Percentiles rank a stretch among this genome's conserved stretches.
Conservation (phyloP, 495 filamentous ascomycete species). For the Podospora comata region DNA sequence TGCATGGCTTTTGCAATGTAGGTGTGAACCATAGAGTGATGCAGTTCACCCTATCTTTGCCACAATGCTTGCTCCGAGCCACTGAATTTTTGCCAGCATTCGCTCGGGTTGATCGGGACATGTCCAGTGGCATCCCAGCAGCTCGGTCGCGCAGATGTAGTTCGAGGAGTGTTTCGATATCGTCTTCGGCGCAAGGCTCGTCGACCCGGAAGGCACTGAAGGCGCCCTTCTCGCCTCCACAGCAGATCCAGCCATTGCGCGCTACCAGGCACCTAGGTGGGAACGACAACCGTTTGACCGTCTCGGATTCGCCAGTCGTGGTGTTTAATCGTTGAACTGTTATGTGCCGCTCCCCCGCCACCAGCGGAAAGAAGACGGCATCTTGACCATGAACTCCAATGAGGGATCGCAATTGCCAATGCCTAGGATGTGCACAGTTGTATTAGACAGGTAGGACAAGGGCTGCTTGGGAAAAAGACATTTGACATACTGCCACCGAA, state of each 20-base stretch:
- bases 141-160: constrained; percentile 55
- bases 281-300: constrained; percentile 76
- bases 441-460: constrained; percentile 17
- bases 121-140: constrained; percentile 23
- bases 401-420: constrained; percentile 88
- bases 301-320: constrained; percentile 65
- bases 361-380: constrained; percentile 77
- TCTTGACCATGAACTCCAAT: constrained; percentile 75
- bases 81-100: constrained; percentile 36
- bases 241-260: constrained; percentile 81
- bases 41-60: constrained; percentile 53
- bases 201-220: constrained; percentile 72
- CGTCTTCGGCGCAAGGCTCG: constrained; percentile 30
- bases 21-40: constrained; percentile 54
- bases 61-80: constrained; percentile 42
- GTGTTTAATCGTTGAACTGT: constrained; percentile 74
- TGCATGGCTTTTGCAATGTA: constrained; percentile 17
- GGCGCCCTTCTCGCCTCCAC: constrained; percentile 81
- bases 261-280: constrained; percentile 79
- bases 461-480: neutral
- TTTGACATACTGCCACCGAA: constrained; percentile 66
- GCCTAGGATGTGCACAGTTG: constrained; percentile 48
- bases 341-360: constrained; percentile 41
- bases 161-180: constrained; percentile 36
- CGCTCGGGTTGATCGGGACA: constrained; percentile 28